Conservation (phyloP, 2,329 filamentous ascomycete species). For the Thelonectria blattea region DNA sequence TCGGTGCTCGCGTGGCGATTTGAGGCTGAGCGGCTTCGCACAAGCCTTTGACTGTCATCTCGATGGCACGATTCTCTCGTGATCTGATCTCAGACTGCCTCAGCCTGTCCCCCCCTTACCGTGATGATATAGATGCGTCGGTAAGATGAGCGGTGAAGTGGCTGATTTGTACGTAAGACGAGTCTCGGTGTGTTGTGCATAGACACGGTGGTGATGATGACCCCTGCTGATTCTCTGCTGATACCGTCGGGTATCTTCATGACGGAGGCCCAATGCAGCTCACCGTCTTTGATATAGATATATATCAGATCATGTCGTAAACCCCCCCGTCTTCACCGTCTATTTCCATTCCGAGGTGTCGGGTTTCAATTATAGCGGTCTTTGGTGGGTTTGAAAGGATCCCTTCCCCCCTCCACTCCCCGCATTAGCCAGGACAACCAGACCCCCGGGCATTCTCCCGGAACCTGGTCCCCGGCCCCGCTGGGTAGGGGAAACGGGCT, state of each 20-base stretch:
- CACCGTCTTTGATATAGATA: not conserved
- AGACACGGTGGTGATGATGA: not conserved
- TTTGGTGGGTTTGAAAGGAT: not conserved
- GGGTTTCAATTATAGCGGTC: not conserved
- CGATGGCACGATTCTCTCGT: constrained; percentile 15
- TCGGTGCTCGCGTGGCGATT: not conserved
- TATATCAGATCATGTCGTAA: not conserved
- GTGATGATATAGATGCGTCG: not conserved
- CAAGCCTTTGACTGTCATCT: not conserved
- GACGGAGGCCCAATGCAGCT: not conserved
- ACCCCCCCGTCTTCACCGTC: not conserved
- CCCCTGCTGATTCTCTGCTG: not conserved
- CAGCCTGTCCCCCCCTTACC: not conserved
- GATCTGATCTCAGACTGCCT: constrained; percentile 2
- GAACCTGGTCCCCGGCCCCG: constrained; percentile 7
- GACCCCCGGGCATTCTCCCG: not conserved
- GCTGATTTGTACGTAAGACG: constrained; percentile 14
- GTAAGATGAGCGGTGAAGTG: not conserved
- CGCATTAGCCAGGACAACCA: no score
- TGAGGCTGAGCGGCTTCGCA: not conserved
- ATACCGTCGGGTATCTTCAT: not conserved
- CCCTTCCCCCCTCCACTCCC: no score
- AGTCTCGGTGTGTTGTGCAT: not conserved
- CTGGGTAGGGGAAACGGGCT: no score
- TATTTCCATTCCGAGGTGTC: not conserved